Evolutionary conservation across 2,329 filamentous ascomycete genomes (phyloP).

Genomic region (Plenodomus biglobosus): DNA sequence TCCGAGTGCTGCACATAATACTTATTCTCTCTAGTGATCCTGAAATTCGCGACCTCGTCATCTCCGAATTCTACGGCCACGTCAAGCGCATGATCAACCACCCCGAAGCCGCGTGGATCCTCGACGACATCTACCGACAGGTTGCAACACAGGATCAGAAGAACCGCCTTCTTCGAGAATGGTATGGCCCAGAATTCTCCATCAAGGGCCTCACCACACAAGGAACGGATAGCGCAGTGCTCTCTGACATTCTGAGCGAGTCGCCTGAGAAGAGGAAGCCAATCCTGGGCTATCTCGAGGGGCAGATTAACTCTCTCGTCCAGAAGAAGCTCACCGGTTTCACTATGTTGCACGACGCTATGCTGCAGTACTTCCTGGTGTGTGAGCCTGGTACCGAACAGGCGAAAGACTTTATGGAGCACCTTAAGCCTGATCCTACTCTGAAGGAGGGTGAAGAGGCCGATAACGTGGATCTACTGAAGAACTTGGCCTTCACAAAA

Average conservation of each 20-base stretch:
- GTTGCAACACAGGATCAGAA: constrained; percentile 86
- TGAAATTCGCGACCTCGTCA: constrained; percentile 82
- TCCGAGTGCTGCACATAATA: not conserved
- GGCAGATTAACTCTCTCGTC: constrained; percentile 86
- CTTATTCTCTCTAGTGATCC: constrained; percentile 59
- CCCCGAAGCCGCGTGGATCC: constrained; percentile 93
- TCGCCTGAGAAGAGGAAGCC: constrained; percentile 83
- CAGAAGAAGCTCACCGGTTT: constrained; percentile 98
- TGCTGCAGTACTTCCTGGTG: constrained; percentile 93
- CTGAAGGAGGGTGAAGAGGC: constrained; percentile 56
- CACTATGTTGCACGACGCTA: constrained; percentile 96
- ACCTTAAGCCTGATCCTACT: constrained; percentile 87
- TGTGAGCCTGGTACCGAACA: constrained; percentile 76
- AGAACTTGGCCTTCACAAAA: constrained; percentile 95
- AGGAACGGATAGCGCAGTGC: constrained; percentile 61
- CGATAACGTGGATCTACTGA: constrained; percentile 67
- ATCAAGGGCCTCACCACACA: constrained; percentile 64
- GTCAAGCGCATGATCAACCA: constrained; percentile 94
- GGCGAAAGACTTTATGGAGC: constrained; percentile 81
- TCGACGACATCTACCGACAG: constrained; percentile 93
- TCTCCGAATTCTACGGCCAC: constrained; percentile 93
- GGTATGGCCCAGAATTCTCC: constrained; percentile 93
- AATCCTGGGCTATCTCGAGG: constrained; percentile 81
- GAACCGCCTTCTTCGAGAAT: constrained; percentile 81
- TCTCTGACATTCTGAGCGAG: constrained; percentile 72